Evolutionary conservation across 2,329 filamentous ascomycete species (phyloP), one percentile per base, ranked within the genome.

Genomic region (Fusarium verrucosum): DNA sequence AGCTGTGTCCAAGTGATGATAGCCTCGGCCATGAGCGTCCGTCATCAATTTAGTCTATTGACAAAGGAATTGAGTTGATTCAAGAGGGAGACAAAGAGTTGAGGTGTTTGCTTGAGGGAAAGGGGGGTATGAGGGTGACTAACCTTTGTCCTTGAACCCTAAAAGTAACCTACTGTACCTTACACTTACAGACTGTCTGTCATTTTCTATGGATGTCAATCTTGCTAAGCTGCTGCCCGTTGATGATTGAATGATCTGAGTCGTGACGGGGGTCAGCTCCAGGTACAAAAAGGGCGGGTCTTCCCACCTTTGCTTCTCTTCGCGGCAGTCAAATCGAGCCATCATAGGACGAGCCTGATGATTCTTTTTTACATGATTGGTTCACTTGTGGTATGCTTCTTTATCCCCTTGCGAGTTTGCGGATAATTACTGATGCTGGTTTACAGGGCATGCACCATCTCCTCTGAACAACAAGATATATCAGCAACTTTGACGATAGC

Each of bases 211-310:
- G n/a, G n/a, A n/a, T 16, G 14, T 11, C 8, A 32, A 30, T 14
- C 23, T 23, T 23, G 23, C 23, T 23, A 30, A 32, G 28, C 28
- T 30, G 28, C n/a, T 36, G 23, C 38, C 33, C 47, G 32, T 63
- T 23, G 50, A 65, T 67, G 49, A 50, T 40, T 67, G 54, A 59
- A 66, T 66, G 64, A 66, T 67, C 59, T 67, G 30, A n/a, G 30
- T n/a, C 14, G 5, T n/a, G 63, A 66, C 55, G 36, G 53, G 44
- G 40, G 45, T 47, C 26, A 25, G 32, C 41, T 53, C 47, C 53
- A 70, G 71, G 69, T 73, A 73, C 72, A 73, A 73, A 73, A 73
- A 70, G 72, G 72, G 70, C 68, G 70, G 70, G 71, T 66, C 63
- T 58, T 71, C 72, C 72, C 72, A 66, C 70, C 59, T 65, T 58